phyloP scores from a whole-genome alignment of 2,329 filamentous ascomycete genomes.

The Pseudofabraea citricarpa region DNA sequence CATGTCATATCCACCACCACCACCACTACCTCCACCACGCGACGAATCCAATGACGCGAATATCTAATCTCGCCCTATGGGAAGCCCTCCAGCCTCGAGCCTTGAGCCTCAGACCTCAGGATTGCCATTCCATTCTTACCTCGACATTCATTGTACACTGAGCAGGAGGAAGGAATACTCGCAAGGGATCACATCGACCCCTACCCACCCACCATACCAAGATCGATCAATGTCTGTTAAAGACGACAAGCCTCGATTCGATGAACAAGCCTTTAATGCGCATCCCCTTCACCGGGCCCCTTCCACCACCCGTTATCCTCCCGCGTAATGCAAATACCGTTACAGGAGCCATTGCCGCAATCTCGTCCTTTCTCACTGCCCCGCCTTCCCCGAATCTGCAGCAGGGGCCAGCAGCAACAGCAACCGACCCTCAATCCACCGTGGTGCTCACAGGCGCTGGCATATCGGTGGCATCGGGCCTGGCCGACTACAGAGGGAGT shows the following conservation, averaged over 20 bases:
- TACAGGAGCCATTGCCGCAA: constrained; percentile 69
- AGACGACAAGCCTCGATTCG: no score
- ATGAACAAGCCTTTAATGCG: constrained; percentile 74
- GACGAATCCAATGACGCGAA: not conserved
- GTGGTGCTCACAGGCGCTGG: constrained; percentile 77
- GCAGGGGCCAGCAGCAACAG: constrained; percentile 26
- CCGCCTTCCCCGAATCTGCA: constrained; percentile 45
- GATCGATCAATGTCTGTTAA: constrained; percentile 16
- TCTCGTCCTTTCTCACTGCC: constrained; percentile 70
- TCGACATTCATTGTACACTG: no score
- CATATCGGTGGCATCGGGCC: constrained; percentile 85
- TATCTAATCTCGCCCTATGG: not conserved
- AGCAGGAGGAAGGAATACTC: not conserved
- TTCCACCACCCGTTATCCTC: constrained; percentile 70
- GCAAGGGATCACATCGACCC: not conserved
- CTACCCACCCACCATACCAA: not conserved
- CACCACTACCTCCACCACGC: no score
- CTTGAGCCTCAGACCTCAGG: no score
- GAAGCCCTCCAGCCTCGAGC: no score
- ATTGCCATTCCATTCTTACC: no score
- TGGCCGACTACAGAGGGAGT: constrained; percentile 86
- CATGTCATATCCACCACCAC: no score
- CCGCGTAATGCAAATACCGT: constrained; percentile 67
- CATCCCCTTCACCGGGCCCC: constrained; percentile 83
- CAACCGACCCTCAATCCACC: constrained; percentile 39